Base-by-base conservation (phyloP, 2,329 filamentous ascomycete genomes). In the Xenosphaeropsis pyriputrescens region DNA sequence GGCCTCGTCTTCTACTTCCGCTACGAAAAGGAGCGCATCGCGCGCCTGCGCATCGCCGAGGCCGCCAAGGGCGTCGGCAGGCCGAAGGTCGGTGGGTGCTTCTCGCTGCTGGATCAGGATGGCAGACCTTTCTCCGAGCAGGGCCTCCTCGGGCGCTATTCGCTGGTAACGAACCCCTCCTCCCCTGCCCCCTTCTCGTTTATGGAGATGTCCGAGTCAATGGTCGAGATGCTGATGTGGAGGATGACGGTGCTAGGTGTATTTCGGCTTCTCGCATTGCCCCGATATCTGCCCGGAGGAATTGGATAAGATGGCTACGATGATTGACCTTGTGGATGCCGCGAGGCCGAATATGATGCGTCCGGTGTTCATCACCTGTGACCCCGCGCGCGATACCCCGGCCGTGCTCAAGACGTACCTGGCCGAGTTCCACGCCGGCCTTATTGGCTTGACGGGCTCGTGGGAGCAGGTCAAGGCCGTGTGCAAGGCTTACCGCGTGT, bases 281-380 rank as follows among this genome's bases (percentile, higher is more conserved):
- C 91, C 91, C 17, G 91, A 98, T 57, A 98, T 98, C 57, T 98
- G 91, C 65, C 91, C 91, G 26, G 91, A 98, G 55, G 91, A 98
- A 63, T 79, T 98, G 51, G 91, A 98, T 65, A 98, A 98, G 67
- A 95, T 98, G 88, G 84, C 89, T n/a, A 70, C 71, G 41, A 94
- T 96, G 75, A 81, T 93, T 54, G 86, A 98, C 55, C 65, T 72
- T 6, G 69, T 79, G 33, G 64, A 76, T 47, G 63, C 62, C 14
- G 42, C 44, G 11, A 40, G 41, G 11, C 37, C 45, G 11, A 17
- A 38, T 16, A 40, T 43, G 2, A 65, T 78, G 19, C 85, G 53
- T 18, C 54, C 89, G 18, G 69, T 98, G 41, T 96, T 98, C 60
- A 85, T 98, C 47, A 93, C 86, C 34, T 96, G 91, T 63, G 91